Conservation (phyloP, 2,329 filamentous ascomycete species). For the Trichoderma hamatum region DNA sequence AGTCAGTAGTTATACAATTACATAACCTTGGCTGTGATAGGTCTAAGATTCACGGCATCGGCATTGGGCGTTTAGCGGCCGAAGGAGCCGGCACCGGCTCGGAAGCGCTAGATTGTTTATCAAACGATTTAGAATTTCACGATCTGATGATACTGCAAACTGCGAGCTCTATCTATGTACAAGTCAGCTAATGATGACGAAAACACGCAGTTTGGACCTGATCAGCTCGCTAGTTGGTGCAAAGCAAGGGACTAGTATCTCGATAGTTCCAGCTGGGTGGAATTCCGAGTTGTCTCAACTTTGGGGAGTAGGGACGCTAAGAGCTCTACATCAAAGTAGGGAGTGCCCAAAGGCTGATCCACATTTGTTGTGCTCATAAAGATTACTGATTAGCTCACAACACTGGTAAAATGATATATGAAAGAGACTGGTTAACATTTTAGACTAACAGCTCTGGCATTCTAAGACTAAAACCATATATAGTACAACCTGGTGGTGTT, state of each 20-base stretch:
- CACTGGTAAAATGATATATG: neutral
- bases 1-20: neutral
- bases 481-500: neutral
- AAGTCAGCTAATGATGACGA: neutral
- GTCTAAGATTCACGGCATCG: neutral
- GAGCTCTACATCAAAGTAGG: neutral
- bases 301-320: neutral
- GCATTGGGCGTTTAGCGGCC: neutral
- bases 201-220: neutral
- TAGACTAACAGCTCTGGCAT: neutral
- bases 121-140: neutral
- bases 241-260: neutral
- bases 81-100: neutral
- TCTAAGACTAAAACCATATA: neutral
- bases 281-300: neutral
- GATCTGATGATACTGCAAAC: slow-evolving; percentile 1
- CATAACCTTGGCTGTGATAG: neutral
- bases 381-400: neutral
- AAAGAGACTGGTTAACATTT: neutral
- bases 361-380: neutral
- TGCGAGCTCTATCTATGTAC: neutral
- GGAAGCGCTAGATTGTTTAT: neutral
- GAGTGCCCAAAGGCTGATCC: neutral
- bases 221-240: neutral
- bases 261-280: neutral